These are phyloP conservation scores for Vanrija sp. DNA, from an alignment of 1,284 basidiomycete species.

Conservation along the genomic window DNA sequence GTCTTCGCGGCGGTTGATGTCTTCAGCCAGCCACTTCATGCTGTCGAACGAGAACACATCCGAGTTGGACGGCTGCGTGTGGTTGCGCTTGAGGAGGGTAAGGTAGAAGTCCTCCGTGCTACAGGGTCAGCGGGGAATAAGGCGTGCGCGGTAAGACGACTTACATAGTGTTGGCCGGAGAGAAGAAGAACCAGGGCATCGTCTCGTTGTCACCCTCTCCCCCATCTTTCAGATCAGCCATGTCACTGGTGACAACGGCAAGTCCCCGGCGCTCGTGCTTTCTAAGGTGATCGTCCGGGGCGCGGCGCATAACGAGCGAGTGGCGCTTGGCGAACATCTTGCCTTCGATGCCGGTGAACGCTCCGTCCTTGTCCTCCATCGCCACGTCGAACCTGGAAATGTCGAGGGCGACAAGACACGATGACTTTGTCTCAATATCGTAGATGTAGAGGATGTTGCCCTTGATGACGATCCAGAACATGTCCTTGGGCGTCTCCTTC, in stretches of 20 bases:
- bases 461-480: constrained; percentile 84
- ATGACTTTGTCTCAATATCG: constrained; percentile 49
- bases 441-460: constrained; percentile 84
- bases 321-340: constrained; percentile 86
- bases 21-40: constrained; percentile 78
- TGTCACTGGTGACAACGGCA: constrained; percentile 31
- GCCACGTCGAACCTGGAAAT: constrained; percentile 66
- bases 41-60: constrained; percentile 68
- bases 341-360: constrained; percentile 51
- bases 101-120: constrained; percentile 86
- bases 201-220: constrained; percentile 34
- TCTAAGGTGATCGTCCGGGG: constrained; percentile 7
- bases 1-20: constrained; percentile 69
- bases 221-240: constrained; percentile 47
- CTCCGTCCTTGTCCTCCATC: constrained; percentile 63
- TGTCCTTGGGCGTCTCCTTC: constrained; percentile 68
- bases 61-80: constrained; percentile 51
- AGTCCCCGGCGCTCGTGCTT: constrained; percentile 23
- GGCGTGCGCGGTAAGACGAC: constrained; percentile 9
- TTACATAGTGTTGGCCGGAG: constrained; percentile 67
- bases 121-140: not conserved
- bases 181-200: constrained; percentile 84
- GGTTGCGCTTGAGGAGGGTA: constrained; percentile 68
- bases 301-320: constrained; percentile 69
- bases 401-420: constrained; percentile 76